Percentiles rank a stretch among this genome's conserved stretches.
Conservation (phyloP, 306 rosid genomes). For the Luffa acutangula region DNA sequence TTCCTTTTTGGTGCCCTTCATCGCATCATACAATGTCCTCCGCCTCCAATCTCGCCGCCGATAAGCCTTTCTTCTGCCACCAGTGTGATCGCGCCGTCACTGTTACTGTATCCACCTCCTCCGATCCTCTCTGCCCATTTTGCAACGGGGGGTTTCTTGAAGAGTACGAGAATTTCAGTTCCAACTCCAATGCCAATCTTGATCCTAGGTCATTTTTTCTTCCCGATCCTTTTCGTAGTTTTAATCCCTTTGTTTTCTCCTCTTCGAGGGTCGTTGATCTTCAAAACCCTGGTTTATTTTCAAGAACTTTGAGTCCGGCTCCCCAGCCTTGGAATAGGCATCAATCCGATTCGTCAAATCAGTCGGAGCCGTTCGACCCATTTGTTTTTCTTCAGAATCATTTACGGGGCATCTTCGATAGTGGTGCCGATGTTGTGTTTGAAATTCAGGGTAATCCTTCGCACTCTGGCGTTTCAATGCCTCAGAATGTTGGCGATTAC, state of each 20-base stretch:
- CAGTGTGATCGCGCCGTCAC: constrained; percentile 9
- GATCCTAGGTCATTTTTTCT: neutral
- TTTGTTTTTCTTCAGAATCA: constrained; percentile 11
- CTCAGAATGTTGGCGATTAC: constrained; percentile 61
- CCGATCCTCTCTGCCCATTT: constrained; percentile 9
- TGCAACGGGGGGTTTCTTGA: constrained; percentile 12
- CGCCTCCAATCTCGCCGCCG: neutral
- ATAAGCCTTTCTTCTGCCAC: constrained; percentile 9
- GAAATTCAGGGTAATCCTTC: constrained; percentile 4
- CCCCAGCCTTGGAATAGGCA: neutral
- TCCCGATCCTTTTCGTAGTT: neutral
- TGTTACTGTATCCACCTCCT: neutral
- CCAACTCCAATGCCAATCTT: neutral
- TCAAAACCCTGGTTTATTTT: constrained; percentile 10
- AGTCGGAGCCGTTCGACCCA: constrained; percentile 4
- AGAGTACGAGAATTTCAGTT: neutral
- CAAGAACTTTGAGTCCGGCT: neutral
- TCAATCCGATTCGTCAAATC: neutral
- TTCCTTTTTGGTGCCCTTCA: neutral
- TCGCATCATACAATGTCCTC: neutral
- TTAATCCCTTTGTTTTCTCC: neutral
- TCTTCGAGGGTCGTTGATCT: neutral
- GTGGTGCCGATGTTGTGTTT: constrained; percentile 11
- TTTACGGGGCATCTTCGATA: neutral
- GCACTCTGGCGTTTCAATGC: neutral